Conservation (phyloP, 2,329 filamentous ascomycete genomes). For the Pyrenophora seminiperda region DNA sequence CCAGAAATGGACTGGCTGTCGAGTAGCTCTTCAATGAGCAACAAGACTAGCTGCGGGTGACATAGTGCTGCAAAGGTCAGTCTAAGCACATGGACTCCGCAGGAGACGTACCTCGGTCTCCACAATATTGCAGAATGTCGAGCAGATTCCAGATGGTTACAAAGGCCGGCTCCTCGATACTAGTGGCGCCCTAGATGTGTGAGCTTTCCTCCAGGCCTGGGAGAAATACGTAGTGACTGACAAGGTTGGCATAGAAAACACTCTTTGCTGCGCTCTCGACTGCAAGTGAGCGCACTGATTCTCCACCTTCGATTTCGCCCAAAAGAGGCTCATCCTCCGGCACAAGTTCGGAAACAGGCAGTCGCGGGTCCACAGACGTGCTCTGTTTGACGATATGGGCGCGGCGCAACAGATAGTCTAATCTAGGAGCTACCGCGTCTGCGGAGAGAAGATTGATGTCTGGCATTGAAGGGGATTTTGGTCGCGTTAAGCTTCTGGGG, state of each 20-base stretch:
- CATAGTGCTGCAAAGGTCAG: conserved; percentile 54
- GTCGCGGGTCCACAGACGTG: conserved; percentile 51
- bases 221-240: conserved; percentile 53
- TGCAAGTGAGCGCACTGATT: conserved; percentile 65
- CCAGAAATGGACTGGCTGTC: conserved; percentile 95
- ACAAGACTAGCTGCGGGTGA: conserved; percentile 82
- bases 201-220: conserved; percentile 6
- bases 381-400: conserved; percentile 50
- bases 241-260: conserved; percentile 78
- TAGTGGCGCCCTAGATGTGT: conserved; percentile 66
- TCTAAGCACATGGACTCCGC: neutral
- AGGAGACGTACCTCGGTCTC: conserved; percentile 70
- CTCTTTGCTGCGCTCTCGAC: conserved; percentile 84
- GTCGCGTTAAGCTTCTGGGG: conserved; percentile 2
- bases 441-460: conserved; percentile 31
- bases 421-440: conserved; percentile 36
- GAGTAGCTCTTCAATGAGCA: conserved; percentile 90
- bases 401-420: conserved; percentile 49
- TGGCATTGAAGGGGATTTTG: conserved; percentile 31
- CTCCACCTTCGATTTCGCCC: conserved; percentile 37
- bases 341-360: conserved; percentile 50
- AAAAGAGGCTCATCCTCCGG: conserved; percentile 37
- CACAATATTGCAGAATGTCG: conserved; percentile 86
- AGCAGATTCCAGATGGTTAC: conserved; percentile 90
- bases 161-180: conserved; percentile 78